Evolutionary conservation across 2,329 filamentous ascomycete species (phyloP).

Genomic region (Chaetomium sp.): DNA sequence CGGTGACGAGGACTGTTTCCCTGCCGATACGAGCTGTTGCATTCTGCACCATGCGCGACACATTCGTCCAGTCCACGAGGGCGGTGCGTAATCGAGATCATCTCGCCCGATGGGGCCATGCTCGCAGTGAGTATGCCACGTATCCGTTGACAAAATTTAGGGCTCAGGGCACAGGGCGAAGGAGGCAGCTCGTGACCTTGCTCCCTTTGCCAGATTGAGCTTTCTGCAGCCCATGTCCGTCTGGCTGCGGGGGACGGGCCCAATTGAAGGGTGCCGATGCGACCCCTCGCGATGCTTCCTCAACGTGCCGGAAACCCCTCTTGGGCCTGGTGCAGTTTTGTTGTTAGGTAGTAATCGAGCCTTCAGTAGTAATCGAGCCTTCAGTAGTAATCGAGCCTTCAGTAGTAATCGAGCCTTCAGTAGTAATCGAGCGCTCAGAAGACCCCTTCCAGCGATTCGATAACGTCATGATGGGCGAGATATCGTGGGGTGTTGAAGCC

Average conservation of each 20-base stretch:
- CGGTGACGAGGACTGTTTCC: neutral
- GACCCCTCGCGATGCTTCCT: slow-evolving; percentile 21
- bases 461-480: slow-evolving; percentile 17
- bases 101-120: neutral
- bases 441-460: neutral
- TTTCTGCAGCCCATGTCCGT: slow-evolving; percentile 24
- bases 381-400: no score
- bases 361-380: no score
- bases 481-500: slow-evolving; percentile 6
- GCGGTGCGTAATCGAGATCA: slow-evolving; percentile 13
- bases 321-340: slow-evolving; percentile 16
- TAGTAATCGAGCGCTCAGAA: neutral
- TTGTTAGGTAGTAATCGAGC: neutral
- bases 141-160: slow-evolving; percentile 8
- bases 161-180: neutral
- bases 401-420: no score
- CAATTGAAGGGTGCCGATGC: slow-evolving; percentile 15
- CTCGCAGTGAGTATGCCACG: slow-evolving; percentile 15
- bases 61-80: neutral
- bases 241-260: slow-evolving; percentile 18
- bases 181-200: slow-evolving; percentile 25
- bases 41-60: slow-evolving; percentile 11
- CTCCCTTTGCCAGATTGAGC: slow-evolving; percentile 30
- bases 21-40: slow-evolving; percentile 23
- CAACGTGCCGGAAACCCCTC: slow-evolving; percentile 15